These are phyloP conservation scores for Fusarium chaquense DNA, from an alignment of 2,329 filamentous ascomycete genomes.

Conservation along the genomic window DNA sequence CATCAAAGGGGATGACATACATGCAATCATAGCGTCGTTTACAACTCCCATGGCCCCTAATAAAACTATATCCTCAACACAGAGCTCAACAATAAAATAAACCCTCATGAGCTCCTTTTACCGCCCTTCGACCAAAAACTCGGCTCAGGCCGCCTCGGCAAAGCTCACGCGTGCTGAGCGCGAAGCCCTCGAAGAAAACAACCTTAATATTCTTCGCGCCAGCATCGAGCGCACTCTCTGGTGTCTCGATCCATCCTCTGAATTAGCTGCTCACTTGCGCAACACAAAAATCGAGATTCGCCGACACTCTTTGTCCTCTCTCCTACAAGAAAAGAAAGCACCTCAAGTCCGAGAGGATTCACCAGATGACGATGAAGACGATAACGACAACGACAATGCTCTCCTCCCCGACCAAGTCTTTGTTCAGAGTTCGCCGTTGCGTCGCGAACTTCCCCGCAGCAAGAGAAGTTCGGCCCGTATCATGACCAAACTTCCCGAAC, in stretches of 20 bases:
- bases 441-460: conserved; percentile 4
- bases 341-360: background rate
- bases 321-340: conserved; percentile 7
- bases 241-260: conserved; percentile 12
- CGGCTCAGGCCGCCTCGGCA: conserved; percentile 25
- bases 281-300: conserved; percentile 9
- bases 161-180: conserved; percentile 30
- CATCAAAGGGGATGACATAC: background rate
- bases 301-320: conserved; percentile 6
- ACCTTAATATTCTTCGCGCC: conserved; percentile 26
- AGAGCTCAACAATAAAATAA: conserved; percentile 3
- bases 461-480: conserved; percentile 3
- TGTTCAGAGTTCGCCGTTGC: background rate
- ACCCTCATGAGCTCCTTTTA: conserved; percentile 31
- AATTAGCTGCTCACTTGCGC: conserved; percentile 10
- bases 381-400: background rate
- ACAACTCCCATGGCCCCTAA: background rate
- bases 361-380: background rate
- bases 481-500: background rate
- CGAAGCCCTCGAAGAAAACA: conserved; percentile 21
- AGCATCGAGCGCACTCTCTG: conserved; percentile 19
- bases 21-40: background rate
- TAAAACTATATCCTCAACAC: background rate
- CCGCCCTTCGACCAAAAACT: conserved; percentile 22
- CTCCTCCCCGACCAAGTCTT: background rate